Evolutionary conservation across 2,329 filamentous ascomycete species (phyloP).

Genomic region (Xylariales sp.): DNA sequence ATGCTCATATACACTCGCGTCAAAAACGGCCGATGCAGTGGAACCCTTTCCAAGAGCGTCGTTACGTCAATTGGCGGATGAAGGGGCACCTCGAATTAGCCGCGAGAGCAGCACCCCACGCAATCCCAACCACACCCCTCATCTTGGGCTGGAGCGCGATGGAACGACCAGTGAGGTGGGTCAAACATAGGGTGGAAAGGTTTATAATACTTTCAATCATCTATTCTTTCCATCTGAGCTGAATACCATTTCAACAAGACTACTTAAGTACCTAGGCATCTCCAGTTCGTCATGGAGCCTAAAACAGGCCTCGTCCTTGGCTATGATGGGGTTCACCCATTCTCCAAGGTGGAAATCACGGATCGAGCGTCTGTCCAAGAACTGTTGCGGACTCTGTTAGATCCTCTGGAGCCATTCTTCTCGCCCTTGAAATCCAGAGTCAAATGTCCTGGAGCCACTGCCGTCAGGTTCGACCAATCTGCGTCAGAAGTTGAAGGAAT

Average conservation of each 20-base stretch:
- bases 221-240: neutral
- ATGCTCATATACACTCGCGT: too few species aligned
- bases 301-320: constrained; percentile 40
- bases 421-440: constrained; percentile 62
- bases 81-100: constrained; percentile 2
- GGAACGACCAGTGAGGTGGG: neutral
- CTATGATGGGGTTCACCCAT: constrained; percentile 50
- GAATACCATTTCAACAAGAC: neutral
- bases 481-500: constrained; percentile 75
- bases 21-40: neutral
- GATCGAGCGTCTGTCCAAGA: constrained; percentile 54
- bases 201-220: constrained; percentile 3
- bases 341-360: constrained; percentile 45
- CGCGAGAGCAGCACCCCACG: constrained; percentile 8
- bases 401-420: constrained; percentile 68
- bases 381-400: constrained; percentile 59
- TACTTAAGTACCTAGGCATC: neutral
- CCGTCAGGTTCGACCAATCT: constrained; percentile 71
- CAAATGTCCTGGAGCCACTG: constrained; percentile 63
- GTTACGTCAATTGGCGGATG: neutral
- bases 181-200: neutral
- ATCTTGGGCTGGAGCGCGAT: too few species aligned
- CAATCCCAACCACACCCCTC: constrained; percentile 3
- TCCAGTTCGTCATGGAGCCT: constrained; percentile 18
- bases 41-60: too few species aligned